Conservation (phyloP, 176 grass and related monocot species). For the Avena sativa region DNA sequence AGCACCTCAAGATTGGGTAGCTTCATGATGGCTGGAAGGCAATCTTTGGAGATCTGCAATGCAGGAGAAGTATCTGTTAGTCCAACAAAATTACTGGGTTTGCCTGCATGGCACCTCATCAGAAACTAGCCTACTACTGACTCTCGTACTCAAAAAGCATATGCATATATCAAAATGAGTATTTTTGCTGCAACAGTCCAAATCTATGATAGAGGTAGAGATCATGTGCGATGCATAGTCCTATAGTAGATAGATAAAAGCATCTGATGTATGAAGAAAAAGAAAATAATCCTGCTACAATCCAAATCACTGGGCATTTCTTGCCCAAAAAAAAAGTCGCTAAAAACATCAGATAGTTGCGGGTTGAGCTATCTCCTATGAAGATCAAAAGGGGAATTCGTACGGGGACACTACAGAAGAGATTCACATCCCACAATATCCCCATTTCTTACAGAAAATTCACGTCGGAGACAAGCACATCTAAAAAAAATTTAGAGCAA, state of each 20-base stretch:
- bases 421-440: background rate
- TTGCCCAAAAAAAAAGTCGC: background rate
- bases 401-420: background rate
- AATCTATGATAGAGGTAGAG: background rate
- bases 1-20: conserved; percentile 72
- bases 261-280: conserved; percentile 27
- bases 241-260: background rate
- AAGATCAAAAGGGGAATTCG: background rate
- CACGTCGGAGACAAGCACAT: background rate
- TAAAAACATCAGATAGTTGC: conserved; percentile 11
- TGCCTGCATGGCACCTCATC: background rate
- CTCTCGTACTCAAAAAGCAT: background rate
- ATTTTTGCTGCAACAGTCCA: background rate
- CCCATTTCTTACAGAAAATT: background rate
- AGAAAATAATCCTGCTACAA: background rate
- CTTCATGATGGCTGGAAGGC: conserved; percentile 62
- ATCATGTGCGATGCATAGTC: background rate
- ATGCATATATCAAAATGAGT: background rate
- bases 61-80: background rate
- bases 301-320: conserved; percentile 17
- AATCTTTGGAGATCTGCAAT: conserved; percentile 71
- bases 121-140: background rate
- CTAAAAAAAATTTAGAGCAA: background rate
- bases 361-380: background rate
- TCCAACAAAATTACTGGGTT: conserved; percentile 3